Percentiles rank a stretch among this genome's conserved stretches.
These are phyloP conservation scores for Kuraishia floccosa DNA, from an alignment of 805 yeast species.

Conservation along the genomic window DNA sequence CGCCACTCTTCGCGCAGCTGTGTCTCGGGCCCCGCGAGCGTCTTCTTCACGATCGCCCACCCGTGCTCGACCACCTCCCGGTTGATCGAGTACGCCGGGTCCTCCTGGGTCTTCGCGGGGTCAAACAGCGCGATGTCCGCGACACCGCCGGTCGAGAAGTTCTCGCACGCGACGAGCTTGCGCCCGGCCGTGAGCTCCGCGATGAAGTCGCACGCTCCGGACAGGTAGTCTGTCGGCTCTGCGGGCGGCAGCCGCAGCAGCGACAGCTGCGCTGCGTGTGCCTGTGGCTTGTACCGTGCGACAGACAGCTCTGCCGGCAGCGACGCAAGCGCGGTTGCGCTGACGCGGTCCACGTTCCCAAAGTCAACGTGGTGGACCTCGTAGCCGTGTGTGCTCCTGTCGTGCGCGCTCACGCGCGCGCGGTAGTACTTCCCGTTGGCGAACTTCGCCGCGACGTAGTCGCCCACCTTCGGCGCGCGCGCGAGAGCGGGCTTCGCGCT, in stretches of 20 bases:
- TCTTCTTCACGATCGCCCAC: constrained; percentile 40
- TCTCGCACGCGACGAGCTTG: constrained; percentile 42
- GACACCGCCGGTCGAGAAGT: constrained; percentile 30
- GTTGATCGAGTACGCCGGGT: constrained; percentile 49
- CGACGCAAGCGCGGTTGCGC: constrained; percentile 31
- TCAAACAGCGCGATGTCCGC: constrained; percentile 45
- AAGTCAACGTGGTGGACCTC: constrained; percentile 52
- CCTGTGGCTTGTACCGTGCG: constrained; percentile 34
- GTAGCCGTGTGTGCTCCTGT: constrained; percentile 27
- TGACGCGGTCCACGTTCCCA: constrained; percentile 40
- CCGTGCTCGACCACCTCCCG: constrained; percentile 47
- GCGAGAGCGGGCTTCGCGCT: constrained; percentile 19
- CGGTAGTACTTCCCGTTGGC: constrained; percentile 48
- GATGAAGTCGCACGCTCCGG: constrained; percentile 40
- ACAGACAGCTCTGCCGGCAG: constrained; percentile 39
- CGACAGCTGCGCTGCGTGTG: constrained; percentile 41
- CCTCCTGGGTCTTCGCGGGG: constrained; percentile 37
- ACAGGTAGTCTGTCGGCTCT: constrained; percentile 39
- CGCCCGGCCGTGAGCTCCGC: constrained; percentile 41
- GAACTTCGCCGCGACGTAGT: constrained; percentile 42
- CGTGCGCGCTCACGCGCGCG: constrained; percentile 37
- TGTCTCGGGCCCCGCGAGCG: constrained; percentile 21
- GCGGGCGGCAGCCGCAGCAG: constrained; percentile 47
- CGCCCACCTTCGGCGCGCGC: constrained; percentile 37
- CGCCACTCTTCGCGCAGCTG: constrained; percentile 23